phyloP scores from a whole-genome alignment of 495 filamentous ascomycete genomes.

The Neurospora tetraspora region DNA sequence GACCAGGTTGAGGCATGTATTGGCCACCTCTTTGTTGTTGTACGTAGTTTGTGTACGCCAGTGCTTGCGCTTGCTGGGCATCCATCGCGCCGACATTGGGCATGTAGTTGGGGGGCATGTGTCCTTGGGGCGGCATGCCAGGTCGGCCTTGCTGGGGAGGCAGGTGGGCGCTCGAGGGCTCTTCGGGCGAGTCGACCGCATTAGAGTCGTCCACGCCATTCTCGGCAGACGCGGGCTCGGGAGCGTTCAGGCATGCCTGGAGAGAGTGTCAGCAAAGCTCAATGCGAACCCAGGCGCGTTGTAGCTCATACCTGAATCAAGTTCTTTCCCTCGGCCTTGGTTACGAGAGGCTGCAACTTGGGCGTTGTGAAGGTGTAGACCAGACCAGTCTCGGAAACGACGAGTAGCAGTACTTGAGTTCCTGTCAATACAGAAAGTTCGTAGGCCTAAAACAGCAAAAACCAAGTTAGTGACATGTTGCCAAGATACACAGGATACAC shows the following conservation, averaged over 20 bases:
- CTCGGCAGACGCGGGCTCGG: conserved; percentile 80
- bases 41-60: conserved; percentile 54
- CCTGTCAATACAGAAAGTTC: conserved; percentile 96
- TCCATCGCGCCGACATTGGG: conserved; percentile 42
- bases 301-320: conserved; percentile 79
- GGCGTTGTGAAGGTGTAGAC: conserved; percentile 99
- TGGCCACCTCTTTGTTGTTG: conserved; percentile 38
- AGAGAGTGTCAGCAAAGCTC: conserved; percentile 4
- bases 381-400: conserved; percentile 96
- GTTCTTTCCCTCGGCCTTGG: conserved; percentile 99
- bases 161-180: conserved; percentile 47
- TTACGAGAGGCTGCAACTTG: conserved; percentile 96
- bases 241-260: conserved; percentile 91
- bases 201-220: conserved; percentile 77
- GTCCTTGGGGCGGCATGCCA: conserved; percentile 37
- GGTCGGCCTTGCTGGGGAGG: conserved; percentile 44
- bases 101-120: conserved; percentile 42
- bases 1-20: conserved; percentile 45
- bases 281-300: background rate
- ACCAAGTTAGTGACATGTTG: conserved; percentile 19
- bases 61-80: conserved; percentile 45
- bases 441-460: conserved; percentile 60
- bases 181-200: conserved; percentile 54
- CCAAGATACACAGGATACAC: background rate
- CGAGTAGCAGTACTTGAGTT: conserved; percentile 92